Conservation (phyloP, 2,329 filamentous ascomycete species). For the Aspergillus nomiae region DNA sequence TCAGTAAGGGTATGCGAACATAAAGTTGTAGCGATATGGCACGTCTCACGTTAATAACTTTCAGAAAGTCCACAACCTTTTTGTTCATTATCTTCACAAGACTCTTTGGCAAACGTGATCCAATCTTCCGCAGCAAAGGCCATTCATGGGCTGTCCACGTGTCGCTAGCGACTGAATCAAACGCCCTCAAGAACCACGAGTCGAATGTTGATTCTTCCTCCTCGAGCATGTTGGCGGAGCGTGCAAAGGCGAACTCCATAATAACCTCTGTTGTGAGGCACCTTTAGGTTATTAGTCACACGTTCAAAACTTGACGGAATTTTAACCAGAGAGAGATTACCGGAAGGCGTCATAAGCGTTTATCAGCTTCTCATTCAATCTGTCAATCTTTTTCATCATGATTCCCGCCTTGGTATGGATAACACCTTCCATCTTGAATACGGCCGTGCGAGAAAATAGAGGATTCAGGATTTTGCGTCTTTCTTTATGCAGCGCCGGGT, state of each 20-base stretch:
- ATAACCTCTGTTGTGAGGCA: conserved; percentile 10
- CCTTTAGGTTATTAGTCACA: neutral
- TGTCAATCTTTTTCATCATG: conserved; percentile 3
- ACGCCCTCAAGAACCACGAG: conserved; percentile 5
- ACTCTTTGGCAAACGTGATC: neutral
- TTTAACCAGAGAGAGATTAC: neutral
- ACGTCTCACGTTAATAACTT: neutral
- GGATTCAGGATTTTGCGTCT: conserved; percentile 17
- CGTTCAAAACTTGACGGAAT: neutral
- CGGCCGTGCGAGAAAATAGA: conserved; percentile 20
- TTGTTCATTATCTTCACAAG: neutral
- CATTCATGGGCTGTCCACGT: neutral
- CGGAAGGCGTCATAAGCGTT: conserved; percentile 9
- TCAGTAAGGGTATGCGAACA: neutral
- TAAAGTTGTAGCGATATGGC: neutral
- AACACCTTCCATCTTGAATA: conserved; percentile 11
- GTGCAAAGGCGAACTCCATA: conserved; percentile 11
- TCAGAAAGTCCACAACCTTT: neutral
- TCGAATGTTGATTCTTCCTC: neutral
- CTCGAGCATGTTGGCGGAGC: conserved; percentile 7
- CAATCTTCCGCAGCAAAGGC: neutral
- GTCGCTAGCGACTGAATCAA: neutral
- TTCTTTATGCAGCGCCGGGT: conserved; percentile 15
- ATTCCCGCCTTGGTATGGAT: conserved; percentile 4
- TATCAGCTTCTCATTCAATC: neutral